phyloP scores from a whole-genome alignment of 1,139 yeast species.

The Lodderomyces theae region DNA sequence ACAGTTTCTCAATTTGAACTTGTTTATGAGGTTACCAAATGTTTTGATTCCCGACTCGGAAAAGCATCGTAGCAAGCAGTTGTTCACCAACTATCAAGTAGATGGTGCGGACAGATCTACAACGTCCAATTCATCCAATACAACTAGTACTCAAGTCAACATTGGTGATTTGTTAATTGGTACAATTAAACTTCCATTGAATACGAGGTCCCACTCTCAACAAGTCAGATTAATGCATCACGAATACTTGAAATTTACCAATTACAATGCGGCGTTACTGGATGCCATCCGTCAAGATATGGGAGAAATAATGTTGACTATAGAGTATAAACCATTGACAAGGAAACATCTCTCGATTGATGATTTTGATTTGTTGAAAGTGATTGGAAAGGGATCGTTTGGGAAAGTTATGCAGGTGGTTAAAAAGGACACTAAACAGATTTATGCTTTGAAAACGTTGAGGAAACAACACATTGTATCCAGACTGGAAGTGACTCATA shows the following conservation, averaged over 20 bases:
- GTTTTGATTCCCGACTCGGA: conserved; percentile 51
- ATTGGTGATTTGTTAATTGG: conserved; percentile 46
- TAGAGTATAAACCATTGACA: conserved; percentile 73
- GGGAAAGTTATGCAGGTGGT: conserved; percentile 99
- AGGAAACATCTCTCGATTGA: conserved; percentile 76
- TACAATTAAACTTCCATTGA: conserved; percentile 42
- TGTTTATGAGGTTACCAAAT: conserved; percentile 75
- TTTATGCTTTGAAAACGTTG: conserved; percentile 90
- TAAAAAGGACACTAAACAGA: conserved; percentile 89
- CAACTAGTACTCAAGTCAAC: conserved; percentile 15
- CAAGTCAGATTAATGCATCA: conserved; percentile 45
- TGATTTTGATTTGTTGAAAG: conserved; percentile 89
- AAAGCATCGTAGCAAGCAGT: conserved; percentile 28
- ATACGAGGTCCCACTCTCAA: conserved; percentile 36
- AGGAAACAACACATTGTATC: conserved; percentile 93
- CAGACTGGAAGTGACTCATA: conserved; percentile 92
- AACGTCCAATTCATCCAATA: conserved; percentile 4
- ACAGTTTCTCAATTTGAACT: conserved; percentile 59
- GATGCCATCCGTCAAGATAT: conserved; percentile 19
- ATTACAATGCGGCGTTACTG: conserved; percentile 18
- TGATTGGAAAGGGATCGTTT: conserved; percentile 95
- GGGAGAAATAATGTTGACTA: conserved; percentile 63
- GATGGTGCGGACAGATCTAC: conserved; percentile 2
- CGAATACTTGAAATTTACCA: conserved; percentile 44
- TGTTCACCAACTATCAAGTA: conserved; percentile 26